Evolutionary conservation across 306 rosid genomes (phyloP).

Genomic region (Cucumis melo): DNA sequence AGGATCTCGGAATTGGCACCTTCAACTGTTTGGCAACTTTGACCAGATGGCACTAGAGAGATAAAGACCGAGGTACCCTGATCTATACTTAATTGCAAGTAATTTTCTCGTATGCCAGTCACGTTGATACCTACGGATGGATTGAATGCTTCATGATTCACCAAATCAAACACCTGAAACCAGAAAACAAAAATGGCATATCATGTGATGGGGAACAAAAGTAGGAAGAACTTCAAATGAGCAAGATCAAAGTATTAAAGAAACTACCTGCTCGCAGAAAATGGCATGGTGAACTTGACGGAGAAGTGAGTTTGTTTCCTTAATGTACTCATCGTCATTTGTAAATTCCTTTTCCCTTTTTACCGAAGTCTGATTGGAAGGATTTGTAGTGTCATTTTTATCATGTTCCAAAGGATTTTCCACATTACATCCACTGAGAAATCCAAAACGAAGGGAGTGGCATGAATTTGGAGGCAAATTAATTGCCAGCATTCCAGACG

Average conservation of each 20-base stretch:
- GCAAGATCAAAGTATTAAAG: slow-evolving; percentile 1
- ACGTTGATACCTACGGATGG: slow-evolving; percentile 59
- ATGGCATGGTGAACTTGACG: slow-evolving; percentile 74
- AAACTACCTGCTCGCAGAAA: slow-evolving; percentile 53
- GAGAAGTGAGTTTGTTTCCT: slow-evolving; percentile 64
- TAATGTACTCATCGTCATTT: slow-evolving; percentile 52
- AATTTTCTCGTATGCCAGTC: slow-evolving; percentile 81
- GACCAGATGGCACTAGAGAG: slow-evolving; percentile 49
- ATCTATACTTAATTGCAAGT: slow-evolving; percentile 62
- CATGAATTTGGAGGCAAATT: slow-evolving; percentile 54
- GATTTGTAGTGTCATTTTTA: slow-evolving; percentile 17
- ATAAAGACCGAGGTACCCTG: slow-evolving; percentile 67
- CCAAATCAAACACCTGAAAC: slow-evolving; percentile 74
- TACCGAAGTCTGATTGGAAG: slow-evolving; percentile 23
- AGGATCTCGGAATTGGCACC: slow-evolving; percentile 21
- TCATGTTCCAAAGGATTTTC: slow-evolving; percentile 22
- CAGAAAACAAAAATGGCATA: neutral
- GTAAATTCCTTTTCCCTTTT: slow-evolving; percentile 40
- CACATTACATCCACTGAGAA: slow-evolving; percentile 30
- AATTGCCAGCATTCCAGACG: slow-evolving; percentile 83
- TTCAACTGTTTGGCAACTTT: slow-evolving; percentile 32
- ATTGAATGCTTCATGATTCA: slow-evolving; percentile 81
- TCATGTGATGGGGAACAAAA: neutral
- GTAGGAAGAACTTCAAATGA: neutral
- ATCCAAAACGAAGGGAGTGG: slow-evolving; percentile 61